Base-by-base conservation (phyloP, 352 stramenopile species). In the Phytophthora melonis region DNA sequence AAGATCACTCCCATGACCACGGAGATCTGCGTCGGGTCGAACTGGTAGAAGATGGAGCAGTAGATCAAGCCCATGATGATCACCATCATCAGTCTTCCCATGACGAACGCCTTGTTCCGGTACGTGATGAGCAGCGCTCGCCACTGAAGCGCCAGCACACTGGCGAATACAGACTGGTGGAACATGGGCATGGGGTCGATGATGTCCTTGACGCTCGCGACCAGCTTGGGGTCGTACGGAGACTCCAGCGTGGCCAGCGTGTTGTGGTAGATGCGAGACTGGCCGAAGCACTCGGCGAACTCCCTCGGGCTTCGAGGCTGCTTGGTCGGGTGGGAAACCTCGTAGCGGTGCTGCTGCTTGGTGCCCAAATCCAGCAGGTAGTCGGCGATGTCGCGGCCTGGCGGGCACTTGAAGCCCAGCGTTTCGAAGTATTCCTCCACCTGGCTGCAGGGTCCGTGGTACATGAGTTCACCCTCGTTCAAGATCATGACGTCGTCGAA, bases 391-490 rank as follows among this genome's bases (percentile, higher is more conserved):
- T 85, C 78, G 13, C 78, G 76, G 6, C 43, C 36, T 2, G 59
- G 60, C 3, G 80, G 77, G 32, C 77, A 80, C n/a, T 39, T 30
- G 39, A 85, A 87, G 3, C 78, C 78, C 16, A 86, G 39, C 1
- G 16, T 66, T 18, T 83, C 71, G 14, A 86, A 86, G 66, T 86
- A 86, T 7, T 32, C 36, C n/a, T 77, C 27, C 23, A 72, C 70
- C 5, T 41, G 10, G 2, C 60, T 45, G 19, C 65, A 59, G 0
- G 77, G 77, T 1, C 77, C 77, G 49, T 67, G 72, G 66, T 95
- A 98, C 54, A 97, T 88, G n/a, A 98, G 71, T 84, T 89, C 45
- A 43, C 39, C 60, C n/a, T 67, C 60, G 49, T 67, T 67, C 32
- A 98, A 23, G 27, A 69, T 74, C 59, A 74, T 65, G 32, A 74